Conservation (phyloP, 257 asterid genomes). For the Haberlea rhodopensis region DNA sequence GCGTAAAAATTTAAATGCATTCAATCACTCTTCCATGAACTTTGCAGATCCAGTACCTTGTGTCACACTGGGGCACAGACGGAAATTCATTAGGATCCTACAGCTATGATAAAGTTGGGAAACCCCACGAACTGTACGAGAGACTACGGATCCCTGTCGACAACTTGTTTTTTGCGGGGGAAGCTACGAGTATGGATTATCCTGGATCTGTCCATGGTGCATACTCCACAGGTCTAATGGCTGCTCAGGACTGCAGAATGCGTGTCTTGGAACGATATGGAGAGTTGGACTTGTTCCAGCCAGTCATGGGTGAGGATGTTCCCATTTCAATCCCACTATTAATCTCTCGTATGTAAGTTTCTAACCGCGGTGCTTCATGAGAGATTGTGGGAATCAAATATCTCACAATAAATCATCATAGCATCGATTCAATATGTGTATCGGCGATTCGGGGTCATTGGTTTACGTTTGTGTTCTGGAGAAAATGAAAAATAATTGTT, state of each 20-base stretch:
- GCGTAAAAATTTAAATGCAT: neutral
- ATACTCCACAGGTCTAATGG: conserved; percentile 78
- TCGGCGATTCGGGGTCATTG: conserved; percentile 11
- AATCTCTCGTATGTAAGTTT: conserved; percentile 61
- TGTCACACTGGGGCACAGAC: conserved; percentile 87
- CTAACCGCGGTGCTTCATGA: conserved; percentile 48
- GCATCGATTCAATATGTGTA: conserved; percentile 35
- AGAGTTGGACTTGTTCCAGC: conserved; percentile 69
- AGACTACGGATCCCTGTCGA: conserved; percentile 79
- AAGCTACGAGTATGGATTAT: conserved; percentile 71
- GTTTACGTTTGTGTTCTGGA: neutral
- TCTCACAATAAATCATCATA: conserved; percentile 56
- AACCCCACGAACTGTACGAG: conserved; percentile 76
- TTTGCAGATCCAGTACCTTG: conserved; percentile 76
- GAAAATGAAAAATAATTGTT: neutral
- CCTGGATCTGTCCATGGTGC: conserved; percentile 97
- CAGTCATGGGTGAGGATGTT: conserved; percentile 64
- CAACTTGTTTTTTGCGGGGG: conserved; percentile 87
- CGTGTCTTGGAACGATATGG: conserved; percentile 82
- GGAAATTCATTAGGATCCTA: conserved; percentile 71
- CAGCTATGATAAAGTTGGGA: conserved; percentile 78
- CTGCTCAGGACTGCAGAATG: conserved; percentile 93
- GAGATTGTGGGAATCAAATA: conserved; percentile 35
- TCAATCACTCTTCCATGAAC: neutral
- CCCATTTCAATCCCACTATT: conserved; percentile 59